These are phyloP conservation scores for Penicillium hordei DNA, from an alignment of 2,329 filamentous ascomycete genomes.

Conservation along the genomic window DNA sequence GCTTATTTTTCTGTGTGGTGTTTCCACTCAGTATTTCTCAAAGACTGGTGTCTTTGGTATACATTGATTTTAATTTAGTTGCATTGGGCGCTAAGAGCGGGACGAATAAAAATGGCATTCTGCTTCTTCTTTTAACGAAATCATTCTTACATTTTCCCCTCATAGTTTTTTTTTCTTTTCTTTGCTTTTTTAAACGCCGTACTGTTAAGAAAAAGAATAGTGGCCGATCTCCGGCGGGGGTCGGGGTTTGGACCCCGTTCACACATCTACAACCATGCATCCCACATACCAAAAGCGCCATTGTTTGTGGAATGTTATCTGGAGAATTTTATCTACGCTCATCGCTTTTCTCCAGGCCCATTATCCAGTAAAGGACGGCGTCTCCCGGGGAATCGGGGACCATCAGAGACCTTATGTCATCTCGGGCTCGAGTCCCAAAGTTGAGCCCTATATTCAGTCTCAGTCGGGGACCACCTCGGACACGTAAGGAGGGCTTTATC, in stretches of 20 bases:
- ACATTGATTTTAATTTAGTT: slow-evolving; percentile 16
- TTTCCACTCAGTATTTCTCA: slow-evolving; percentile 6
- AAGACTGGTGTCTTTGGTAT: slow-evolving; percentile 15
- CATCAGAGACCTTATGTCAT: slow-evolving; percentile 5
- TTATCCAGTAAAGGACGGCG: not conserved
- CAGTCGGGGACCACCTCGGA: slow-evolving; percentile 9
- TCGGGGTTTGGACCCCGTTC: not conserved
- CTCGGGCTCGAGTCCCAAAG: not conserved
- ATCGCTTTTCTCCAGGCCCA: not conserved
- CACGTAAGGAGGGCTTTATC: not conserved
- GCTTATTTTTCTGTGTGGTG: not conserved
- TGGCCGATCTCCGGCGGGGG: not conserved
- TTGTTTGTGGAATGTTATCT: not conserved
- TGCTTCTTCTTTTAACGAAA: not conserved
- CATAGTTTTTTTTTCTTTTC: not conserved
- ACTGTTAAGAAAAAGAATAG: not conserved
- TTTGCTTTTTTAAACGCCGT: not conserved
- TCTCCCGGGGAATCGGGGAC: slow-evolving; percentile 1
- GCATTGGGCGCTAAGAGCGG: slow-evolving; percentile 25
- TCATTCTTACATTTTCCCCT: not conserved
- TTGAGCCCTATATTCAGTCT: slow-evolving; percentile 2
- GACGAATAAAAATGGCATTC: slow-evolving; percentile 19
- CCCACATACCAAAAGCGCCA: not conserved
- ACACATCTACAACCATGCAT: not conserved
- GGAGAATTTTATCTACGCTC: not conserved